These are phyloP conservation scores for Trichocomaceae sp. DNA, from an alignment of 2,329 filamentous ascomycete species.

Conservation along the genomic window DNA sequence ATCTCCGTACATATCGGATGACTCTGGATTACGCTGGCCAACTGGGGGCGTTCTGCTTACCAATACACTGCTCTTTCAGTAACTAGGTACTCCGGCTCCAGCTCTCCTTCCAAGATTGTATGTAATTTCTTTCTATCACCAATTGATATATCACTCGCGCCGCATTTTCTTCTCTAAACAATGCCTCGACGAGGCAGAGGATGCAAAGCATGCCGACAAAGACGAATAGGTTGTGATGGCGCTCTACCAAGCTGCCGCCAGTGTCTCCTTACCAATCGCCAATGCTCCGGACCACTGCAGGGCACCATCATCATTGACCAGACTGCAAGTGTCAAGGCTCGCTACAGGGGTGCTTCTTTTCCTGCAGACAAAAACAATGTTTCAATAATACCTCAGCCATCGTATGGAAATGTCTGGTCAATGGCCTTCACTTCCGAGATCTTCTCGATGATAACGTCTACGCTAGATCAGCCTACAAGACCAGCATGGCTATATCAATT, in stretches of 20 bases:
- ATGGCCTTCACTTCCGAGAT: not conserved
- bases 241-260: constrained; percentile 1
- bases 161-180: not conserved
- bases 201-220: not conserved
- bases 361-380: not conserved
- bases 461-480: not conserved
- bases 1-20: too few relatives aligned
- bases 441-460: not conserved
- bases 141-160: too few relatives aligned
- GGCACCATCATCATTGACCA: constrained; percentile 4
- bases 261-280: constrained; percentile 1
- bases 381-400: not conserved
- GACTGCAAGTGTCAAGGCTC: not conserved
- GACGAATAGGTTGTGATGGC: not conserved
- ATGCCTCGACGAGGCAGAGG: not conserved
- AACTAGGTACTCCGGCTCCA: too few relatives aligned
- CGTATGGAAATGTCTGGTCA: not conserved
- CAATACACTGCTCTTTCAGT: too few relatives aligned
- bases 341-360: not conserved
- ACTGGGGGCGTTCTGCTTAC: too few relatives aligned
- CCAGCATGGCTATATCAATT: not conserved
- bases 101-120: too few relatives aligned
- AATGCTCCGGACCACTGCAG: not conserved
- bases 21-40: too few relatives aligned
- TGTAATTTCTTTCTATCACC: too few relatives aligned